These are phyloP conservation scores for Lavandula angustifolia DNA, from an alignment of 257 asterid genomes.

Conservation along the genomic window DNA sequence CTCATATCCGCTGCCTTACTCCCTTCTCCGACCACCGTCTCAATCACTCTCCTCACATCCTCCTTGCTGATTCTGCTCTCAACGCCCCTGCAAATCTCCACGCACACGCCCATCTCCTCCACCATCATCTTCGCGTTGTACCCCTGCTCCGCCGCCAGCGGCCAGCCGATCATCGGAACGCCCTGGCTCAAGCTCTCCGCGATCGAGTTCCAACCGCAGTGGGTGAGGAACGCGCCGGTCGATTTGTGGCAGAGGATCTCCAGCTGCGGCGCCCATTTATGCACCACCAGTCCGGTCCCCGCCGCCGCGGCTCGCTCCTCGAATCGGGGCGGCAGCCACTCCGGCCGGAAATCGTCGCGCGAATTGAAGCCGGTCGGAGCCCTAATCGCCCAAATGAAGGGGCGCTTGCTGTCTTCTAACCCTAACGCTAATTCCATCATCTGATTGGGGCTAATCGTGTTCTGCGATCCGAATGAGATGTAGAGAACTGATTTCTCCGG, in stretches of 20 bases:
- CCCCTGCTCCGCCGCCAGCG: slow-evolving; percentile 89
- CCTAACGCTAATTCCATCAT: slow-evolving; percentile 90
- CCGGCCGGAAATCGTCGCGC: slow-evolving; percentile 54
- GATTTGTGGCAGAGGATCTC: slow-evolving; percentile 77
- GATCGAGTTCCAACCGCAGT: slow-evolving; percentile 91
- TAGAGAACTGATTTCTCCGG: slow-evolving; percentile 55
- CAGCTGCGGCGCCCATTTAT: slow-evolving; percentile 94
- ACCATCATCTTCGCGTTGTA: slow-evolving; percentile 76
- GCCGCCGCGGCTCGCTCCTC: slow-evolving; percentile 37
- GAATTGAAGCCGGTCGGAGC: slow-evolving; percentile 68
- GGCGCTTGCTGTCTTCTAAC: slow-evolving; percentile 53
- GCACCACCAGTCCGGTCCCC: slow-evolving; percentile 60
- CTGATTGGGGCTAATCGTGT: slow-evolving; percentile 66
- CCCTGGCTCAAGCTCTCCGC: slow-evolving; percentile 92
- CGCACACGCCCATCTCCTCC: slow-evolving; percentile 79
- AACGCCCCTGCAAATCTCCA: slow-evolving; percentile 61
- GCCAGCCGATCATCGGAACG: slow-evolving; percentile 91
- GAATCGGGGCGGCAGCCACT: slow-evolving; percentile 74
- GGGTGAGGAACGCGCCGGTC: slow-evolving; percentile 71
- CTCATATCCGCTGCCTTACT: slow-evolving; percentile 61
- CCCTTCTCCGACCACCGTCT: slow-evolving; percentile 48
- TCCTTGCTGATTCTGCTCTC: slow-evolving; percentile 44
- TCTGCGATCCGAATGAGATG: slow-evolving; percentile 94
- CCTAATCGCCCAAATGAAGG: slow-evolving; percentile 80
- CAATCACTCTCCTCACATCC: slow-evolving; percentile 63